These are phyloP conservation scores for Suillus occidentalis DNA, from an alignment of 768 basidiomycete genomes.

Conservation along the genomic window DNA sequence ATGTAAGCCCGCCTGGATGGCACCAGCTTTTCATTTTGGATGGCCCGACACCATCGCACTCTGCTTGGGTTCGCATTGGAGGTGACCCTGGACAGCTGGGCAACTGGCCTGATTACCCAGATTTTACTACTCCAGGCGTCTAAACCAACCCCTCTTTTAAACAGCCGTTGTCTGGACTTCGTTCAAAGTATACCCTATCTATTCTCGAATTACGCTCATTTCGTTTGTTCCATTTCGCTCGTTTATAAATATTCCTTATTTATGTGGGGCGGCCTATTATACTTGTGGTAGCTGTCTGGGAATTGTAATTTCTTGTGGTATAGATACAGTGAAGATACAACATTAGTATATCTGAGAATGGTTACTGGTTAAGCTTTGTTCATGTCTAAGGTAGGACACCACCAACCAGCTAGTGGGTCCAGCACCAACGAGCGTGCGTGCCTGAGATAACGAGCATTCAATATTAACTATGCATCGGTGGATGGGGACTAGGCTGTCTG, in stretches of 20 bases:
- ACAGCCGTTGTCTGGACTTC: neutral
- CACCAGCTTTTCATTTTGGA: constrained; percentile 76
- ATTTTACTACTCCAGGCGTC: constrained; percentile 67
- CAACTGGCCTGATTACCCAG: constrained; percentile 71
- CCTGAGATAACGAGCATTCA: neutral
- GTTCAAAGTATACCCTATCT: neutral
- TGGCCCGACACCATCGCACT: constrained; percentile 75
- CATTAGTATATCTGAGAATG: neutral
- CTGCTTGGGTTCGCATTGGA: constrained; percentile 75
- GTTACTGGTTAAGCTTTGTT: neutral
- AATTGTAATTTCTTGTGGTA: neutral
- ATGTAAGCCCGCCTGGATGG: constrained; percentile 74
- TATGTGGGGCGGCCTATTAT: neutral
- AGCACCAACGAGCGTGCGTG: neutral
- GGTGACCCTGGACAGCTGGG: constrained; percentile 71
- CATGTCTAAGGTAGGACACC: neutral
- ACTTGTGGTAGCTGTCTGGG: neutral
- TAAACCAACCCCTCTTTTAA: constrained; percentile 20
- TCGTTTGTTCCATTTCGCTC: neutral
- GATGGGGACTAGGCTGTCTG: constrained; percentile 21
- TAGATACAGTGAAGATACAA: constrained; percentile 1
- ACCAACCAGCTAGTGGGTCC: neutral
- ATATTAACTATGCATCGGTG: constrained; percentile 22
- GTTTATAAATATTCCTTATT: neutral
- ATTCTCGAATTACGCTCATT: neutral